These are phyloP conservation scores for Erodium moschatum DNA, from an alignment of 441 rosid genomes.

Conservation along the genomic window DNA sequence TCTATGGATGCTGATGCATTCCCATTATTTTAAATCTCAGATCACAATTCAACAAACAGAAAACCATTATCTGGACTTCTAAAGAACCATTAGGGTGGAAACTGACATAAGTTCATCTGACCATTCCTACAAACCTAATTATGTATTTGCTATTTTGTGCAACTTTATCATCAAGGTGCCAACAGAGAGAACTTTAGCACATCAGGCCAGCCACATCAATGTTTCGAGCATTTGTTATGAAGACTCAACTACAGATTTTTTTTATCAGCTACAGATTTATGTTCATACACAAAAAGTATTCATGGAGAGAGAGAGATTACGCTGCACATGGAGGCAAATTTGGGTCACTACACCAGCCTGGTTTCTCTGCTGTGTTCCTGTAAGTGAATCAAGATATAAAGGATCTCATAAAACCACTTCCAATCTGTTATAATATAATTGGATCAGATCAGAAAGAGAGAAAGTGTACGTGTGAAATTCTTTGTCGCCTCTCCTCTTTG, in stretches of 20 bases:
- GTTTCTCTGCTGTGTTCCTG: constrained; percentile 70
- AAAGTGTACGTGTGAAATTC: constrained; percentile 83
- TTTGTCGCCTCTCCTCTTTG: constrained; percentile 58
- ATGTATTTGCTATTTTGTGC: not conserved
- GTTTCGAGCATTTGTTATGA: not conserved
- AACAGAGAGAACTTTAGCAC: not conserved
- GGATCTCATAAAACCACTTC: constrained; percentile 2
- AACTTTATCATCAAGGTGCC: not conserved
- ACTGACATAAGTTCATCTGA: not conserved
- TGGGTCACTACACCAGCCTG: constrained; percentile 80
- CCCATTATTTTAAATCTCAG: not conserved
- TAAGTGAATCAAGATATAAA: constrained; percentile 12
- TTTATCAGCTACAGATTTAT: not conserved
- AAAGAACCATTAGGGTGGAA: not conserved
- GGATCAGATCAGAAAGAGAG: not conserved
- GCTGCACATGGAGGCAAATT: constrained; percentile 96
- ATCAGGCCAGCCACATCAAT: not conserved
- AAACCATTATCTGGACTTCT: not conserved
- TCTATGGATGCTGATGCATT: no score
- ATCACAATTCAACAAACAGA: not conserved
- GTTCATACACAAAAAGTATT: not conserved
- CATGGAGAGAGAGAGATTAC: constrained; percentile 34
- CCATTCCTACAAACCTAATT: not conserved
- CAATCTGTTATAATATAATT: not conserved
- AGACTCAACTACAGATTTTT: not conserved